These are phyloP conservation scores for Aspergillus cejpii DNA, from an alignment of 2,329 filamentous ascomycete genomes.

Conservation along the genomic window DNA sequence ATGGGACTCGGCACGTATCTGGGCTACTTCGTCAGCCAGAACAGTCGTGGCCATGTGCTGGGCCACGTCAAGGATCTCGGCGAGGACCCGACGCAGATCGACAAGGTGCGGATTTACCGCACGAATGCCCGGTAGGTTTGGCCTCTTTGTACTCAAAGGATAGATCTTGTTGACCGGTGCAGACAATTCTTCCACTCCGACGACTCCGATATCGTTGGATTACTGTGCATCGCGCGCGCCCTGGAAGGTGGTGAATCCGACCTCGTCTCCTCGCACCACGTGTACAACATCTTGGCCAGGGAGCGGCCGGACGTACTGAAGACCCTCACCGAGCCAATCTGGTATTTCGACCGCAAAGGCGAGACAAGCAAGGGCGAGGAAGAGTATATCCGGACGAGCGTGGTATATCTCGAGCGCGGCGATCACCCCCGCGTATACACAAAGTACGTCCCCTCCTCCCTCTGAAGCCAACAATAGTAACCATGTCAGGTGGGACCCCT, in stretches of 20 bases:
- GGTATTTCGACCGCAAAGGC: conserved; percentile 91
- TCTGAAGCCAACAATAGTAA: no score
- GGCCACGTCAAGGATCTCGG: conserved; percentile 86
- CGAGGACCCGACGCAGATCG: conserved; percentile 71
- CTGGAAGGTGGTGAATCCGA: conserved; percentile 79
- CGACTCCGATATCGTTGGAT: conserved; percentile 72
- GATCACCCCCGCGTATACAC: conserved; percentile 63
- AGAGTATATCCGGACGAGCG: conserved; percentile 62
- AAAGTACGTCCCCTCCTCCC: conserved; percentile 46
- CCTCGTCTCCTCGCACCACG: conserved; percentile 67
- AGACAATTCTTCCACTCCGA: conserved; percentile 82
- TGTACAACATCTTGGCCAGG: conserved; percentile 71
- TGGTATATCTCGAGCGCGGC: conserved; percentile 70
- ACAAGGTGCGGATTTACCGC: conserved; percentile 83
- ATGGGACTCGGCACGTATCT: conserved; percentile 82
- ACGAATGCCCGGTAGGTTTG: conserved; percentile 61
- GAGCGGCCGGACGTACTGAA: conserved; percentile 73
- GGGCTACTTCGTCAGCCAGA: conserved; percentile 83
- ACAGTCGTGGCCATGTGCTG: conserved; percentile 75
- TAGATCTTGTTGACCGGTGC: neutral
- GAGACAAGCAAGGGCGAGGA: conserved; percentile 69
- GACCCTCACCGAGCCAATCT: conserved; percentile 67
- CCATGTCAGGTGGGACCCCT: conserved; percentile 67
- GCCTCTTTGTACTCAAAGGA: neutral
- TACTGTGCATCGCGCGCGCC: conserved; percentile 72